Conservation (phyloP, 371 early-diverging fungal genomes). For the Mortierella sp. region DNA sequence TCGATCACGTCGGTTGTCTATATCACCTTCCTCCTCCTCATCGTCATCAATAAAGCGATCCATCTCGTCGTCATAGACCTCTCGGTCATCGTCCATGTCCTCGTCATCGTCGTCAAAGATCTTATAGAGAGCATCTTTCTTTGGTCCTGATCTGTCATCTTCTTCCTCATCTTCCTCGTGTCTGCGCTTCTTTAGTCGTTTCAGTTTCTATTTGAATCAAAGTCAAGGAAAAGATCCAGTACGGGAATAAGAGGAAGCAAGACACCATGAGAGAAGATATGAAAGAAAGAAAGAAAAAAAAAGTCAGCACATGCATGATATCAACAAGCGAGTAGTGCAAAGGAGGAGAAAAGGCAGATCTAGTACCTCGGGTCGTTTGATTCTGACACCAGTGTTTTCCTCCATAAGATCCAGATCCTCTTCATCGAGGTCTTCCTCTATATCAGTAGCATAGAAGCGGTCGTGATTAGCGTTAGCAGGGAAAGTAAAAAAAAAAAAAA, state of each 20-base stretch:
- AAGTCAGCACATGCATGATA: too few species aligned
- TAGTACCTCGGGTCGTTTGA: constrained; percentile 62
- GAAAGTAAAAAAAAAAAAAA: not conserved
- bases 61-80: constrained; percentile 55
- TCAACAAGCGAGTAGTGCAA: not conserved
- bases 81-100: constrained; percentile 54
- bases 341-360: constrained; percentile 1
- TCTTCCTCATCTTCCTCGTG: constrained; percentile 56
- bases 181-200: constrained; percentile 77
- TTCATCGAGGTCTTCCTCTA: constrained; percentile 83
- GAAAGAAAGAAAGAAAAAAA: too few species aligned
- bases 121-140: constrained; percentile 54
- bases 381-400: constrained; percentile 83
- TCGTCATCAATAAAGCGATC: constrained; percentile 62
- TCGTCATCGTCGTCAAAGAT: constrained; percentile 71
- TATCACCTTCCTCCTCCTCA: constrained; percentile 59
- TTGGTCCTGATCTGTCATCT: constrained; percentile 31
- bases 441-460: constrained; percentile 31
- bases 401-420: constrained; percentile 88
- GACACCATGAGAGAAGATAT: too few species aligned
- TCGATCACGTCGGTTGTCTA: constrained; percentile 48
- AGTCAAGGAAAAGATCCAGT: not conserved
- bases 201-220: constrained; percentile 58
- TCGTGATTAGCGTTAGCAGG: too few species aligned
- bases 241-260: not conserved